phyloP scores from a whole-genome alignment of 1,284 basidiomycete species.

The Volvariella volvacea region DNA sequence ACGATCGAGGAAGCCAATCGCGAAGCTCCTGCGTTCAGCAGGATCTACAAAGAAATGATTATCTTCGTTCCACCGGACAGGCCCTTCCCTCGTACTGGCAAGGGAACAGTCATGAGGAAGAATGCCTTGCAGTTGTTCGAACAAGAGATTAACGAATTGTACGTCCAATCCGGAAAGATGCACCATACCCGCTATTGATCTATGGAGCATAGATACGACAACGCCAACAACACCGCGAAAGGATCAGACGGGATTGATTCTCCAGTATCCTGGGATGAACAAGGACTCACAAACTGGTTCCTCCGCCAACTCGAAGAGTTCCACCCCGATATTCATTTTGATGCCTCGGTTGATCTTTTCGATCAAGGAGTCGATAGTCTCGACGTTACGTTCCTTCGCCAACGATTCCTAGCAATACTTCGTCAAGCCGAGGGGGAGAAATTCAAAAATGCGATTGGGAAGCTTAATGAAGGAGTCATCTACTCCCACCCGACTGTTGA shows the following conservation, averaged over 20 bases:
- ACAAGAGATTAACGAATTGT: slow-evolving; percentile 29
- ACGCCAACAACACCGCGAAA: slow-evolving; percentile 16
- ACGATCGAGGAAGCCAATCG: slow-evolving; percentile 35
- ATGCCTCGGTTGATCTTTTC: slow-evolving; percentile 22
- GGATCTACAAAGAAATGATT: slow-evolving; percentile 37
- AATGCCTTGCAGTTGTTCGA: slow-evolving; percentile 23
- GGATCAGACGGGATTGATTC: slow-evolving; percentile 10
- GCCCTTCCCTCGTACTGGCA: slow-evolving; percentile 27
- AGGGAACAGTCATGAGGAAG: slow-evolving; percentile 32
- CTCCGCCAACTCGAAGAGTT: slow-evolving; percentile 19
- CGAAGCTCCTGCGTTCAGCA: slow-evolving; percentile 27
- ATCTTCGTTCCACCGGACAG: slow-evolving; percentile 22
- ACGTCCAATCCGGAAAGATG: background rate
- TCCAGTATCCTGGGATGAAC: slow-evolving; percentile 19
- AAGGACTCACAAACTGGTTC: slow-evolving; percentile 21
- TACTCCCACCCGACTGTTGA: slow-evolving; percentile 26
- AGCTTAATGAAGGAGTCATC: slow-evolving; percentile 21
- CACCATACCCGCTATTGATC: background rate
- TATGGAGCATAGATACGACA: slow-evolving; percentile 20
- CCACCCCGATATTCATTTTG: slow-evolving; percentile 11
- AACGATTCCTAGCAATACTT: slow-evolving; percentile 22
- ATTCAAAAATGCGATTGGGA: slow-evolving; percentile 9
- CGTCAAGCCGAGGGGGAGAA: slow-evolving; percentile 9
- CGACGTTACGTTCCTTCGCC: slow-evolving; percentile 27
- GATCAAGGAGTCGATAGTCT: slow-evolving; percentile 34